A percentile compares a stretch with the other conserved stretches of the same genome.
Conservation (phyloP, 2,329 filamentous ascomycete species). For the Sarocladiaceae sp. region DNA sequence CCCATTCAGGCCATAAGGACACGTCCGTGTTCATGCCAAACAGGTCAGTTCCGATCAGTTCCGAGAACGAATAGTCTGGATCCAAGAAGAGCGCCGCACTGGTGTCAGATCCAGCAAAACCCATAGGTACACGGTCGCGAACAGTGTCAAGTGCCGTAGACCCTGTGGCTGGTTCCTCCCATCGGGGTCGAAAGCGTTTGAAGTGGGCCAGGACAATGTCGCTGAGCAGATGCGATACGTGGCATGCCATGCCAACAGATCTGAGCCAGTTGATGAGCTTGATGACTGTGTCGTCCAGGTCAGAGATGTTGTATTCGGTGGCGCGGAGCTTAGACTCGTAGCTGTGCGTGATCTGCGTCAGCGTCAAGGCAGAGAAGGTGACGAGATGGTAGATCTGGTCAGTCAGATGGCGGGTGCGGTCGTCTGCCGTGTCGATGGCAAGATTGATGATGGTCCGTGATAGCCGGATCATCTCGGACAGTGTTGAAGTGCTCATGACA, state of each 20-base stretch:
- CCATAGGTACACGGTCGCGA: not conserved
- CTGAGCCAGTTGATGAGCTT: slow-evolving; percentile 18
- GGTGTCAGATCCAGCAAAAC: too few species aligned
- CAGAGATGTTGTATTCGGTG: slow-evolving; percentile 12
- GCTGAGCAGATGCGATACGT: slow-evolving; percentile 19
- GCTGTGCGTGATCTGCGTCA: slow-evolving; percentile 17
- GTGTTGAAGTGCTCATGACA: slow-evolving; percentile 10
- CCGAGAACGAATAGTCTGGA: not conserved
- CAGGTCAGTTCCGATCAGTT: slow-evolving; percentile 4
- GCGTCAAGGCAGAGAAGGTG: slow-evolving; percentile 20
- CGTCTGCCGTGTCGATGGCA: slow-evolving; percentile 21
- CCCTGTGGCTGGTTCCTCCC: too few species aligned
- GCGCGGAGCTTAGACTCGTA: slow-evolving; percentile 16
- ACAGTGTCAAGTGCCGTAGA: not conserved
- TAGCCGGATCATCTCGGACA: slow-evolving; percentile 18
- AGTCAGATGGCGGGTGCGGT: slow-evolving; percentile 21
- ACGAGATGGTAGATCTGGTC: slow-evolving; percentile 24
- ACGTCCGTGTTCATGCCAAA: slow-evolving; percentile 1
- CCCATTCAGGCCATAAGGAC: slow-evolving; percentile 6
- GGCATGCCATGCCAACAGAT: slow-evolving; percentile 19
- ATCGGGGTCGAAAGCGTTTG: slow-evolving; percentile 15
- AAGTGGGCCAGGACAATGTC: slow-evolving; percentile 19
- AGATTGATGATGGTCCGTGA: slow-evolving; percentile 20
- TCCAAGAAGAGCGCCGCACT: not conserved
- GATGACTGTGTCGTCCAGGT: slow-evolving; percentile 14